Base-by-base conservation (phyloP, 2,329 filamentous ascomycete genomes). In the Colletotrichum sp. region DNA sequence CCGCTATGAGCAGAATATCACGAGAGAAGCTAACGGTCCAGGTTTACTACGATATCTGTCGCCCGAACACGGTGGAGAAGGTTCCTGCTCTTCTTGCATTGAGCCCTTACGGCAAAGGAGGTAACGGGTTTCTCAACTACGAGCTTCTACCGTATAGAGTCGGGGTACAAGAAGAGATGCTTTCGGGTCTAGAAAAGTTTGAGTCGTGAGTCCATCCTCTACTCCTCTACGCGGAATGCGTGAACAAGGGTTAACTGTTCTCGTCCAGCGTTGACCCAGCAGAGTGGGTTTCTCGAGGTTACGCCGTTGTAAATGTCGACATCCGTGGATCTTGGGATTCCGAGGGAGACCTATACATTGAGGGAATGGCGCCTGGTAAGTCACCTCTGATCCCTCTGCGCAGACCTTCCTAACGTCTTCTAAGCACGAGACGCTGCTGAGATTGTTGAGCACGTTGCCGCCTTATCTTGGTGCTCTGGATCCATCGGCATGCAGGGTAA, bases 41-140 rank as follows among this genome's bases (percentile, higher is more conserved):
- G 28, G 26, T 89, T 1, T 88, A 87, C 76, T 81, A 81, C 7
- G 87, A 89, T 60, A 82, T 89, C 44, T 89, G 87, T 78, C 81
- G 87, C 15, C 86, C 86, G 1, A 79, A 83, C 2, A 79, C 81
- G 30, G 75, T 76, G 12, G 72, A 78, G 18, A 79, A 80, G 71
- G 2, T 80, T 88, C 36, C 77, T 89, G 55, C 24, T 26, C 26
- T 59, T 8, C 55, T 59, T 1, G 81, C 81, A 57, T 88, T 86
- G 85, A 84, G 82, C 10, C 84, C 83, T 9, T 89, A 86, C 73
- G 87, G 87, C n/a, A 89, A 89, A 78, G 84, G 86, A 74, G 86
- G 84, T 69, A 83, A 81, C 12, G 83, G 82, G 3, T 76, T 86
- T 10, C 79, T 82, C 30, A 85, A 85, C 81, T 79, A 85, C 4